Evolutionary conservation across 1,139 yeast species (phyloP).

Genomic region (Blastobotrys petasosporus): DNA sequence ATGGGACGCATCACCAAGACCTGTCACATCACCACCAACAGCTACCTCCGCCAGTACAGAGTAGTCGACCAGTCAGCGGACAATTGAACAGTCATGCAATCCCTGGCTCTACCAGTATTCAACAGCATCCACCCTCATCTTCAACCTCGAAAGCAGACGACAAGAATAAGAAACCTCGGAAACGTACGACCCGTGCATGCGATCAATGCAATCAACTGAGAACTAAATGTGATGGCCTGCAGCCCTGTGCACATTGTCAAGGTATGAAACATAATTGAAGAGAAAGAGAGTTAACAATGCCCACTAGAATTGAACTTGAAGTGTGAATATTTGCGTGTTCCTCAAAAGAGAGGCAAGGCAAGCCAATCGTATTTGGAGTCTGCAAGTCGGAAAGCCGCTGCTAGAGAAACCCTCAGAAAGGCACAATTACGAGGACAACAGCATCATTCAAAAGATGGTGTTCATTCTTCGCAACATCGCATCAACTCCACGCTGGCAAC

Average conservation of each 20-base stretch:
- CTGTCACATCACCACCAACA: too few species aligned
- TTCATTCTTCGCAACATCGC: too few species aligned
- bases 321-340: slow-evolving; percentile 37
- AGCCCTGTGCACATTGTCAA: slow-evolving; percentile 37
- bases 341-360: slow-evolving; percentile 39
- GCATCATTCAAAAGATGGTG: neutral
- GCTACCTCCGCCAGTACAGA: too few species aligned
- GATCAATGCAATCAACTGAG: slow-evolving; percentile 39
- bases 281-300: neutral
- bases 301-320: slow-evolving; percentile 23
- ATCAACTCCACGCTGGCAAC: too few species aligned
- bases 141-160: neutral
- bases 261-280: slow-evolving; percentile 14
- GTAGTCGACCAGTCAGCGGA: too few species aligned
- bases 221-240: slow-evolving; percentile 39
- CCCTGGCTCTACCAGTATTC: too few species aligned
- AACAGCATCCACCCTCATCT: too few species aligned
- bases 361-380: slow-evolving; percentile 23
- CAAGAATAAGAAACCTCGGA: slow-evolving; percentile 10
- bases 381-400: slow-evolving; percentile 10
- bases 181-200: slow-evolving; percentile 37
- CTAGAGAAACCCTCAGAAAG: slow-evolving; percentile 6
- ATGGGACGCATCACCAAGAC: too few species aligned
- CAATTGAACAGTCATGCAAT: too few species aligned
- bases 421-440: neutral